These are phyloP conservation scores for Lichtheimia hyalospora DNA, from an alignment of 371 early-diverging fungal genomes.

Conservation along the genomic window DNA sequence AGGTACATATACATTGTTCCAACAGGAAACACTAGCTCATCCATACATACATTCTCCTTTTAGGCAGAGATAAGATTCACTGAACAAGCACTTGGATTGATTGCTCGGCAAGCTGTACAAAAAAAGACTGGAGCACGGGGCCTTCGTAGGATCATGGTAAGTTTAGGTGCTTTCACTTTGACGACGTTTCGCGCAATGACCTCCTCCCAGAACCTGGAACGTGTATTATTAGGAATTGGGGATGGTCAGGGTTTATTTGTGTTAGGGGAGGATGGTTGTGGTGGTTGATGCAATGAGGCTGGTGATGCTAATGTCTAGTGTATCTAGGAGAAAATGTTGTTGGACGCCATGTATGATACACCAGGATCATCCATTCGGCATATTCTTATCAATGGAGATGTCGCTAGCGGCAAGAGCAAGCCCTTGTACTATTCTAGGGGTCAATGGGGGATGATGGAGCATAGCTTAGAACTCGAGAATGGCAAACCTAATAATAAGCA, in stretches of 20 bases:
- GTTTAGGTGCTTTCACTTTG: too few species aligned
- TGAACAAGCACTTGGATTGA: constrained; percentile 55
- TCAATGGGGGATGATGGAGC: constrained; percentile 42
- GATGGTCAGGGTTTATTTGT: too few species aligned
- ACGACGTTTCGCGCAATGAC: too few species aligned
- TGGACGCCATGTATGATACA: constrained; percentile 76
- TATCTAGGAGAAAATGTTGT: constrained; percentile 56
- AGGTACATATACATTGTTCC: constrained; percentile 25
- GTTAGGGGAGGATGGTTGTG: too few species aligned
- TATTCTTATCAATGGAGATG: constrained; percentile 59
- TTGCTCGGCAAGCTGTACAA: constrained; percentile 68
- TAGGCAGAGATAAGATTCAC: constrained; percentile 60
- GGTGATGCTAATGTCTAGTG: background rate
- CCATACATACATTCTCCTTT: background rate
- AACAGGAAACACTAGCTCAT: too few species aligned
- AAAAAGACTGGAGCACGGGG: constrained; percentile 85
- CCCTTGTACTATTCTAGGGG: constrained; percentile 59
- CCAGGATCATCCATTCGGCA: constrained; percentile 65
- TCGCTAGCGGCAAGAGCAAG: constrained; percentile 43
- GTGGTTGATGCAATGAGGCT: background rate
- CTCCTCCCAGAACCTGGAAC: too few species aligned
- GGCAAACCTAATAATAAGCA: background rate
- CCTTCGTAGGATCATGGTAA: constrained; percentile 72
- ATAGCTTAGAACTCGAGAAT: constrained; percentile 11
- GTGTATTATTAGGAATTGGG: too few species aligned